Percentiles rank a stretch among this genome's conserved stretches.
Conservation (phyloP, 2,329 filamentous ascomycete species). For the Colletotrichum gigasporum region DNA sequence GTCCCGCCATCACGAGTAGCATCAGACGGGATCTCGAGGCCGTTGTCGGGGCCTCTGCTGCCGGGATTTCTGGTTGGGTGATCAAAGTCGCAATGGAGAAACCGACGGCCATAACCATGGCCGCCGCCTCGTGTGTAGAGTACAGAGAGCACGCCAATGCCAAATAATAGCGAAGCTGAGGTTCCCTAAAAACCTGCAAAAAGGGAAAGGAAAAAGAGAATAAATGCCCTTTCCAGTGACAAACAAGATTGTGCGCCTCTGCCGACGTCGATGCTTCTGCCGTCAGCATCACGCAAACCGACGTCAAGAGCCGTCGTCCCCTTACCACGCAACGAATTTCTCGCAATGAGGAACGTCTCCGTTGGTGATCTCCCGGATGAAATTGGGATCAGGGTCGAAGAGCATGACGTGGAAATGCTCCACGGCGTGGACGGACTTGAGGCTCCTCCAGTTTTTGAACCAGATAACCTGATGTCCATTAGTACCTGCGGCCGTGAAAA, state of each 20-base stretch:
- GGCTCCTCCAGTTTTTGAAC: slow-evolving; percentile 88
- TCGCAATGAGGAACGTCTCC: slow-evolving; percentile 75
- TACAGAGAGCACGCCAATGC: slow-evolving; percentile 6
- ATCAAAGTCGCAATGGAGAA: slow-evolving; percentile 74
- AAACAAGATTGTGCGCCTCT: background rate
- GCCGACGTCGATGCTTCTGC: background rate
- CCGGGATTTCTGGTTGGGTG: slow-evolving; percentile 48
- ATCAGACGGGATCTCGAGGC: slow-evolving; percentile 55
- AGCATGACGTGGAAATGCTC: slow-evolving; percentile 98
- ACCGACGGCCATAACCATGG: slow-evolving; percentile 77
- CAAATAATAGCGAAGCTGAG: background rate
- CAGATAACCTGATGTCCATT: slow-evolving; percentile 58
- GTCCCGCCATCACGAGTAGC: slow-evolving; percentile 54
- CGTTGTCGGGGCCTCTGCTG: background rate
- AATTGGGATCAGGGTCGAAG: slow-evolving; percentile 75
- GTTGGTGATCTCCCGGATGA: slow-evolving; percentile 76
- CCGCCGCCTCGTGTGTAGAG: slow-evolving; percentile 76
- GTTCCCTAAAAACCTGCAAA: background rate
- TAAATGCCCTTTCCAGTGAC: no score
- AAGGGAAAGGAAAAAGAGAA: no score
- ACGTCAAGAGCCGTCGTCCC: no score
- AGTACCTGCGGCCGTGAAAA: background rate
- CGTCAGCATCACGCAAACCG: background rate
- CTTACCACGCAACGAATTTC: slow-evolving; percentile 41
- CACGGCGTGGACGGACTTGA: slow-evolving; percentile 87